A percentile compares a stretch with the other conserved stretches of the same genome.
phyloP scores from a whole-genome alignment of 2,329 filamentous ascomycete genomes.

The Hirsutella thompsonii region DNA sequence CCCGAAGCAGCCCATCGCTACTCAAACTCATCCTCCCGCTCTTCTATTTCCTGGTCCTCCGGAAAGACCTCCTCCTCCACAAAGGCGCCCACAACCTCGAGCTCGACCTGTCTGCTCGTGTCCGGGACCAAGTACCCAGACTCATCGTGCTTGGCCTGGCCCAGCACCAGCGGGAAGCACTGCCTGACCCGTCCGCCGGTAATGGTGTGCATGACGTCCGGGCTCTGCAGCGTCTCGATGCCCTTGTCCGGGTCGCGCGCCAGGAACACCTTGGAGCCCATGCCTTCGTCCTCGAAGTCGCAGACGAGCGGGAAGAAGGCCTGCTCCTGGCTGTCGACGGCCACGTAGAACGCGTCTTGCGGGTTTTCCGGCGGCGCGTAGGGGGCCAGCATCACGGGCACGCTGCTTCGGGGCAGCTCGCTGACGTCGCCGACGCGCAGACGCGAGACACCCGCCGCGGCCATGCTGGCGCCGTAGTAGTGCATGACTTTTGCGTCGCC shows the following conservation, averaged over 20 bases:
- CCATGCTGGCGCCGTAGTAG: constrained; percentile 22
- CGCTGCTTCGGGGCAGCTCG: constrained; percentile 7
- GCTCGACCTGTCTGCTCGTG: not conserved
- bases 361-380: not conserved
- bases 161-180: constrained; percentile 3
- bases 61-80: too few species aligned
- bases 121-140: not conserved
- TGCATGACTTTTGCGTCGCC: constrained; percentile 13
- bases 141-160: not conserved
- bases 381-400: constrained; percentile 8
- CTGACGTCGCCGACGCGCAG: constrained; percentile 11
- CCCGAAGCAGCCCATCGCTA: too few species aligned
- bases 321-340: constrained; percentile 8
- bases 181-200: constrained; percentile 13
- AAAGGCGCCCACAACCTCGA: too few species aligned
- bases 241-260: constrained; percentile 11
- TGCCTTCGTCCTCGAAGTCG: constrained; percentile 9
- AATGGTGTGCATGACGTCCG: constrained; percentile 11
- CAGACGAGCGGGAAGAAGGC: constrained; percentile 17
- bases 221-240: constrained; percentile 10
- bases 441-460: constrained; percentile 14
- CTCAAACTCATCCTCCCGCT: too few species aligned
- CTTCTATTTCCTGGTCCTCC: too few species aligned
- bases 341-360: constrained; percentile 9
- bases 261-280: constrained; percentile 14